phyloP scores from a whole-genome alignment of 1,284 basidiomycete species.

The Ustilago loliicola region DNA sequence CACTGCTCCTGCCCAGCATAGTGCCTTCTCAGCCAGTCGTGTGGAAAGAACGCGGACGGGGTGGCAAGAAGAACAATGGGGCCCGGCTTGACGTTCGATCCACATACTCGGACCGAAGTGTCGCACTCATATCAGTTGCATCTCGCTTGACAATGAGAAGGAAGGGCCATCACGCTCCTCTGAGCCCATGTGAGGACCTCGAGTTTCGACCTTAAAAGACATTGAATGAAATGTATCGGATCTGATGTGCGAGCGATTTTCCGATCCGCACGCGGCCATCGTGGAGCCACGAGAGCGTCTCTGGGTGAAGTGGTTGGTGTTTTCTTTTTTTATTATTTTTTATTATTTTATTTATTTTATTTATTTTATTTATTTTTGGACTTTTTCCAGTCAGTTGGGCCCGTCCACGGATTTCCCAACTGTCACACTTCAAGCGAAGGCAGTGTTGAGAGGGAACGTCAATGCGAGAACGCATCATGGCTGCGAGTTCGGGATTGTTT shows the following conservation, averaged over 20 bases:
- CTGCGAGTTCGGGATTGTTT: conserved; percentile 2
- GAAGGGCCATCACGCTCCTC: background rate
- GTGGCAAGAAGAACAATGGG: no score
- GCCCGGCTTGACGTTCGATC: no score
- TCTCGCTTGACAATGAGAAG: background rate
- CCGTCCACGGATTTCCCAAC: background rate
- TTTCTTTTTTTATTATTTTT: background rate
- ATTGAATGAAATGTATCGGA: background rate
- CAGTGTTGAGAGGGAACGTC: background rate
- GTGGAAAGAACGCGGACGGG: no score
- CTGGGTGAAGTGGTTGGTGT: no score
- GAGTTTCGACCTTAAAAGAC: background rate
- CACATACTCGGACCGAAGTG: no score
- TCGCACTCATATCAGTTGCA: background rate
- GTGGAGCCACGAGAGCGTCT: background rate
- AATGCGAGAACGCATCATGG: conserved; percentile 3
- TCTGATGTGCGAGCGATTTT: background rate
- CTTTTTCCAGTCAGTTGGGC: no score
- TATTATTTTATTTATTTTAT: no score
- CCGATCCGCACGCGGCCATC: background rate
- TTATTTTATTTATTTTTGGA: no score
- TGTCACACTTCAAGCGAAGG: background rate
- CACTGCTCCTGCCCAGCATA: background rate
- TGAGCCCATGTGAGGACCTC: background rate
- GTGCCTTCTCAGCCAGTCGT: background rate